Evolutionary conservation across 768 basidiomycete genomes (phyloP).

Genomic region (Boletus subparvulus): DNA sequence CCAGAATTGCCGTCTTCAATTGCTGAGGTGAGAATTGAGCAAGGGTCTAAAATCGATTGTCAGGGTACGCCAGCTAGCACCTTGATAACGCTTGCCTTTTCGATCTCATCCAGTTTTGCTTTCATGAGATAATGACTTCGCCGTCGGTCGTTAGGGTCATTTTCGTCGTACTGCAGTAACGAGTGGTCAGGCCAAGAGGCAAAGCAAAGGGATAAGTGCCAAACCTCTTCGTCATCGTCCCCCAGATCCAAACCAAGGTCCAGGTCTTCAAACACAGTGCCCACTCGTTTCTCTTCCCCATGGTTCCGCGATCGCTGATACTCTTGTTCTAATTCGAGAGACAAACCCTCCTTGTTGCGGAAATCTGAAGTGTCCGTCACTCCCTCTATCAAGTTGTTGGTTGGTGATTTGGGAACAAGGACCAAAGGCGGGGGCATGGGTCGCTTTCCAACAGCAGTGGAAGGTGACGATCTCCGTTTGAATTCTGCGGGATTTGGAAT

Average conservation of each 20-base stretch:
- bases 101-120: constrained; percentile 77
- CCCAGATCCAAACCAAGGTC: constrained; percentile 44
- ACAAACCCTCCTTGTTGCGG: constrained; percentile 18
- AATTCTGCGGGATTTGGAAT: constrained; percentile 42
- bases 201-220: constrained; percentile 17
- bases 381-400: constrained; percentile 30
- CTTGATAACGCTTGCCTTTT: constrained; percentile 47
- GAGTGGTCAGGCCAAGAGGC: constrained; percentile 15
- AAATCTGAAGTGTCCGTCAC: constrained; percentile 9
- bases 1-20: constrained; percentile 23
- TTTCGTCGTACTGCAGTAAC: constrained; percentile 54
- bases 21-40: constrained; percentile 63
- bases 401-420: constrained; percentile 41
- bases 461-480: constrained; percentile 37
- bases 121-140: constrained; percentile 75
- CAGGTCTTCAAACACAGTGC: constrained; percentile 46
- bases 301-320: constrained; percentile 32
- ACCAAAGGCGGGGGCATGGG: constrained; percentile 60
- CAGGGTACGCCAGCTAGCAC: constrained; percentile 1
- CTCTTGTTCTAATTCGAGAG: constrained; percentile 31
- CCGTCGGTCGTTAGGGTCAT: constrained; percentile 72
- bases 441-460: constrained; percentile 36
- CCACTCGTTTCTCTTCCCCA: constrained; percentile 45
- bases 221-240: constrained; percentile 44
- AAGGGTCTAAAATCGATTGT: constrained; percentile 45